Evolutionary conservation across 768 basidiomycete genomes (phyloP).

Genomic region (Phlegmacium glaucopus): DNA sequence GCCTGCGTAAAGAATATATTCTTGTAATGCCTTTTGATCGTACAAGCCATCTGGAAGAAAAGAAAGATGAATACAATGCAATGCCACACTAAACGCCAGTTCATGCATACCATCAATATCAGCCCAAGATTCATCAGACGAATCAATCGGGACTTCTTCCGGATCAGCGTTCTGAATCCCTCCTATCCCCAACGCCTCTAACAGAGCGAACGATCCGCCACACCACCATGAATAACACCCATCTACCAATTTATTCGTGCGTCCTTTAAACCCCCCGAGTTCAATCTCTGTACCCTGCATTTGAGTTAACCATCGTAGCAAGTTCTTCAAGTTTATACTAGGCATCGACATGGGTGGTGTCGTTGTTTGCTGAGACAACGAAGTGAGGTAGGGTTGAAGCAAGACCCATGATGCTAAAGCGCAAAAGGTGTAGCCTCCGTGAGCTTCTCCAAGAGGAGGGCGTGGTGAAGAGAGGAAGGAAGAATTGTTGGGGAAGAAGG

Average conservation of each 20-base stretch:
- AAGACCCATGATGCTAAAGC: constrained; percentile 83
- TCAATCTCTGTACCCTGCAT: constrained; percentile 86
- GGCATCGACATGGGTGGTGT: constrained; percentile 73
- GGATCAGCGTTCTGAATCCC: constrained; percentile 32
- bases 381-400: constrained; percentile 52
- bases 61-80: no score
- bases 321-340: constrained; percentile 29
- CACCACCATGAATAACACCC: constrained; percentile 99
- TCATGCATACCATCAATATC: constrained; percentile 56
- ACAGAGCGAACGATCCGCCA: constrained; percentile 78
- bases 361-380: constrained; percentile 18
- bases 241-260: constrained; percentile 98
- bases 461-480: constrained; percentile 41
- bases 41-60: constrained; percentile 42
- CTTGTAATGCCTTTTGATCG: constrained; percentile 73
- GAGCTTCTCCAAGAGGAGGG: constrained; percentile 90
- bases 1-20: constrained; percentile 82
- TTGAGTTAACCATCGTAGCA: constrained; percentile 18
- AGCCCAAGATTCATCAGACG: constrained; percentile 46
- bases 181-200: constrained; percentile 57
- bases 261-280: constrained; percentile 87
- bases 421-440: constrained; percentile 97
- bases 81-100: no score
- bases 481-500: constrained; percentile 35
- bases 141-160: constrained; percentile 22